These are phyloP conservation scores for Nemania abortiva DNA, from an alignment of 2,329 filamentous ascomycete species.

Conservation along the genomic window DNA sequence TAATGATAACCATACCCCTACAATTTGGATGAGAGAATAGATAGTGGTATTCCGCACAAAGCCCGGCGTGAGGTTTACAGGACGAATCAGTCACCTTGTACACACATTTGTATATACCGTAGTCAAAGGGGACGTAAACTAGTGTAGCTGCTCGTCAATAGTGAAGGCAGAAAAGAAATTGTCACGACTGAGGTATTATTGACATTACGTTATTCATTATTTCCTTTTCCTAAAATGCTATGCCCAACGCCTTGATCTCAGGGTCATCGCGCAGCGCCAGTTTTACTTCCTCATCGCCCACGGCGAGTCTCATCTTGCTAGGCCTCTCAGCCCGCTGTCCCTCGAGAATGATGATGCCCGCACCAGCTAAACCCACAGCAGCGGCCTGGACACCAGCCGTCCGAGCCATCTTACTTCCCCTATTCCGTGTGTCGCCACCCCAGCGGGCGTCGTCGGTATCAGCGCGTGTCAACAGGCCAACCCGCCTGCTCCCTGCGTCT, in stretches of 20 bases:
- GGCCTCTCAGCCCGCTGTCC: slow-evolving; percentile 83
- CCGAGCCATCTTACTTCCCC: slow-evolving; percentile 41
- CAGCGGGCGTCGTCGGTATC: slow-evolving; percentile 43
- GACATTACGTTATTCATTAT: slow-evolving; percentile 15
- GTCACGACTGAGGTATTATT: slow-evolving; percentile 3
- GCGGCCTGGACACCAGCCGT: slow-evolving; percentile 70
- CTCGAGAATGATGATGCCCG: slow-evolving; percentile 89
- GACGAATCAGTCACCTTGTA: slow-evolving; percentile 3
- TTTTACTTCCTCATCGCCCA: slow-evolving; percentile 91
- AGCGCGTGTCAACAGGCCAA: slow-evolving; percentile 64
- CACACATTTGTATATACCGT: slow-evolving; percentile 23
- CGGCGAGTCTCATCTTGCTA: slow-evolving; percentile 85
- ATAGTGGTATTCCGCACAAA: not conserved
- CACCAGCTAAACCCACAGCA: slow-evolving; percentile 85
- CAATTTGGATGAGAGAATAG: slow-evolving; percentile 3
- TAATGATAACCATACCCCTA: not conserved
- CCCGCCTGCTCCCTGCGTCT: slow-evolving; percentile 69
- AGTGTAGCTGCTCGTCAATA: not conserved
- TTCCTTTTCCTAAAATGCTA: slow-evolving; percentile 56
- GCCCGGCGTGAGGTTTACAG: not conserved
- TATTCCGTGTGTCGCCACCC: slow-evolving; percentile 45
- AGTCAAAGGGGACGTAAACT: not conserved
- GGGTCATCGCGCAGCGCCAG: slow-evolving; percentile 89
- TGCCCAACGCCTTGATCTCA: slow-evolving; percentile 84
- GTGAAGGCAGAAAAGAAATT: not conserved